Conservation (phyloP, 331 rosid species). For the Telfairia occidentalis region DNA sequence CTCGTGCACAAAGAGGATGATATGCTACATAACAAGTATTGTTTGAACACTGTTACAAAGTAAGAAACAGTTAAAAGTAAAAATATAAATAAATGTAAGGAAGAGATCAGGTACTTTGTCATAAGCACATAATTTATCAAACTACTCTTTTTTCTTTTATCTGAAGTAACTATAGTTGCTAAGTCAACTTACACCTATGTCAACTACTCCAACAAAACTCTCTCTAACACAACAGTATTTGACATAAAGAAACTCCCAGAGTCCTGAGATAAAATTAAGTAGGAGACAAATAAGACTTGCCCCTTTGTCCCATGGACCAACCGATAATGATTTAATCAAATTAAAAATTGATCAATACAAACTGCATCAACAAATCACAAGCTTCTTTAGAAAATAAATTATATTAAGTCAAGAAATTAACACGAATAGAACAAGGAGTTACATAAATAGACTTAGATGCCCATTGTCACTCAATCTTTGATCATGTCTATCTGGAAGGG, state of each 20-base stretch:
- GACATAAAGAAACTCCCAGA: not conserved
- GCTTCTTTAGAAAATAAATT: not conserved
- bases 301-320: not conserved
- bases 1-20: slow-evolving; percentile 99
- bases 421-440: not conserved
- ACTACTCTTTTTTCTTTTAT: not conserved
- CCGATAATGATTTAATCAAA: not conserved
- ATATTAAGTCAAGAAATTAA: not conserved
- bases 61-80: slow-evolving; percentile 7
- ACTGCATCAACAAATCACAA: not conserved
- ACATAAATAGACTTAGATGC: not conserved
- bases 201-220: not conserved
- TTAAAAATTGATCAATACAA: not conserved
- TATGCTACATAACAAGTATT: slow-evolving; percentile 84
- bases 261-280: not conserved
- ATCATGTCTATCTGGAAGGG: too few species aligned
- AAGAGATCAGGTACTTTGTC: not conserved
- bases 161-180: not conserved
- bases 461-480: too few species aligned
- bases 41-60: slow-evolving; percentile 73
- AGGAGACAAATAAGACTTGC: not conserved
- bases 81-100: not conserved
- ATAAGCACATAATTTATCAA: not conserved
- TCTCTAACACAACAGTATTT: not conserved
- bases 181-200: not conserved